These are phyloP conservation scores for Calonectria multiphialidica DNA, from an alignment of 2,329 filamentous ascomycete genomes.

Conservation along the genomic window DNA sequence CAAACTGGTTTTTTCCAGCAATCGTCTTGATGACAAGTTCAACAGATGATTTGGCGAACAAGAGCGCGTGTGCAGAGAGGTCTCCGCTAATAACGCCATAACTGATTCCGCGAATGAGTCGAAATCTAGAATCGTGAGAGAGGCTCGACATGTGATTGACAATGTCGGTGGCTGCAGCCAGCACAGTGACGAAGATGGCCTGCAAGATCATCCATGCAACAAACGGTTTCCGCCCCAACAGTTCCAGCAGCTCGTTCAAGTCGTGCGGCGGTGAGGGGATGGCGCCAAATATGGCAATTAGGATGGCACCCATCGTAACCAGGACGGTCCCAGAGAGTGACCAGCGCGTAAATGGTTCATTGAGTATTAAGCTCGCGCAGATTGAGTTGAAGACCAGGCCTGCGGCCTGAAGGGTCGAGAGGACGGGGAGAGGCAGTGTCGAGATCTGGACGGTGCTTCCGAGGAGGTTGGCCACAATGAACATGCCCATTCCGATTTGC, in stretches of 20 bases:
- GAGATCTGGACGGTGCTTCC: conserved; percentile 98
- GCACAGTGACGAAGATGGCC: conserved; percentile 75
- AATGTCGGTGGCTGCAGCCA: conserved; percentile 74
- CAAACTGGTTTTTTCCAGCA: conserved; percentile 92
- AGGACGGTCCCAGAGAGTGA: conserved; percentile 92
- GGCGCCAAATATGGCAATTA: conserved; percentile 95
- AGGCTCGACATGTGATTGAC: conserved; percentile 64
- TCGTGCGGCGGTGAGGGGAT: conserved; percentile 94
- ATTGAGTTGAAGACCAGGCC: conserved; percentile 99
- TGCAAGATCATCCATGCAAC: conserved; percentile 91
- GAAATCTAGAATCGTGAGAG: conserved; percentile 74
- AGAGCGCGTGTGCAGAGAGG: conserved; percentile 90
- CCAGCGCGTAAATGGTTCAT: conserved; percentile 93
- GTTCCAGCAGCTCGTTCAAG: conserved; percentile 81
- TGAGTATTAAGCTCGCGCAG: conserved; percentile 91
- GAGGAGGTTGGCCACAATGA: conserved; percentile 92
- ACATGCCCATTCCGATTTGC: conserved; percentile 98
- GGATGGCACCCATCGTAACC: conserved; percentile 86
- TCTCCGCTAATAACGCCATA: conserved; percentile 94
- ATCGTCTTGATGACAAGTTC: conserved; percentile 91
- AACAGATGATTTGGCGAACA: conserved; percentile 96
- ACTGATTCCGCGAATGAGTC: conserved; percentile 83
- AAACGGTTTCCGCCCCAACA: conserved; percentile 82
- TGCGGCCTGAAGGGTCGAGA: conserved; percentile 95
- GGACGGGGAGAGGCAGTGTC: conserved; percentile 90